Percentiles rank a stretch among this genome's conserved stretches.
Conservation (phyloP, 1,139 yeast genomes). For the Candida glucosophila region DNA sequence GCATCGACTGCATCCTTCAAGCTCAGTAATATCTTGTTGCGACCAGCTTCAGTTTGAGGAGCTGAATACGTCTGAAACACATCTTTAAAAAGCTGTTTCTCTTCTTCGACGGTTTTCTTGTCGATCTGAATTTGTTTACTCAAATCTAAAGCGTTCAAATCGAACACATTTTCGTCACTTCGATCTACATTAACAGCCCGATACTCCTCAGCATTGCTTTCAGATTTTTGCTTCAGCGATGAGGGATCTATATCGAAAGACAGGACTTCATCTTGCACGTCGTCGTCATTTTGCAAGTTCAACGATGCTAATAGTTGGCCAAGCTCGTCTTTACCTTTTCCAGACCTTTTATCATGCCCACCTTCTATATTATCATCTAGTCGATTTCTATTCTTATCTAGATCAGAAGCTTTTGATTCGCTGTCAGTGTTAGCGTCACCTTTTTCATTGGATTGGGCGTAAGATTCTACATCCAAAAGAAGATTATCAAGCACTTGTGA, state of each 20-base stretch:
- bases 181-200: slow-evolving; percentile 9
- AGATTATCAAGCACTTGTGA: no score
- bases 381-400: background rate
- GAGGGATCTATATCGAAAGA: slow-evolving; percentile 1
- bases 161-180: slow-evolving; percentile 11
- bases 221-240: slow-evolving; percentile 1
- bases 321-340: slow-evolving; percentile 1
- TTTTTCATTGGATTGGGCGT: background rate
- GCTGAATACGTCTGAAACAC: slow-evolving; percentile 16
- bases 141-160: slow-evolving; percentile 8
- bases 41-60: no score
- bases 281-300: slow-evolving; percentile 1
- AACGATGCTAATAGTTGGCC: slow-evolving; percentile 2
- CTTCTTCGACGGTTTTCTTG: slow-evolving; percentile 12
- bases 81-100: slow-evolving; percentile 15
- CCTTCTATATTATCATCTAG: slow-evolving; percentile 1
- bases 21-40: slow-evolving; percentile 2
- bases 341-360: background rate
- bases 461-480: no score
- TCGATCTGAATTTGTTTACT: slow-evolving; percentile 1
- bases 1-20: slow-evolving; percentile 3
- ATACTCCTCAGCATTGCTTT: slow-evolving; percentile 3
- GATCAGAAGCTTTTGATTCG: background rate
- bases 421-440: background rate
- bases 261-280: background rate